phyloP scores from a whole-genome alignment of 2,329 filamentous ascomycete species.

The Trichoderma endophyticum region DNA sequence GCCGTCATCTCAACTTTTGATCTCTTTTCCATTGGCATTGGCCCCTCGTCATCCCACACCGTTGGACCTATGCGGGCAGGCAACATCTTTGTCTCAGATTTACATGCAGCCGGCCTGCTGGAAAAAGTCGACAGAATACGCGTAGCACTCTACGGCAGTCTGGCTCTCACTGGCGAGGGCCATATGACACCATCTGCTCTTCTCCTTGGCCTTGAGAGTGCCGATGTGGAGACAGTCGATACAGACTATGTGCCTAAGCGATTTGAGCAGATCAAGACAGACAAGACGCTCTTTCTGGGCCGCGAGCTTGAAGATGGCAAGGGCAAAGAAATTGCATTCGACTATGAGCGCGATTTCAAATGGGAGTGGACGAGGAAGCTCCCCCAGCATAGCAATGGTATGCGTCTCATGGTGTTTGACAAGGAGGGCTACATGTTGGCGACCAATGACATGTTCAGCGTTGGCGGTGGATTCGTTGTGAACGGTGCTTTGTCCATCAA shows the following conservation, averaged over 20 bases:
- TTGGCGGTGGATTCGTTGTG: constrained; percentile 11
- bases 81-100: constrained; percentile 10
- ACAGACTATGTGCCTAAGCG: constrained; percentile 10
- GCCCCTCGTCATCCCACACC: constrained; percentile 8
- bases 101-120: not conserved
- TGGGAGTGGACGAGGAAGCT: constrained; percentile 14
- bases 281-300: constrained; percentile 10
- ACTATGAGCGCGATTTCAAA: constrained; percentile 12
- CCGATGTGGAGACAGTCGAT: constrained; percentile 5
- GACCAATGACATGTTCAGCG: constrained; percentile 14
- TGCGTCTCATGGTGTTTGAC: constrained; percentile 14
- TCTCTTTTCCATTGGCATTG: constrained; percentile 15
- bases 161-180: constrained; percentile 12
- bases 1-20: constrained; percentile 14
- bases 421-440: constrained; percentile 16
- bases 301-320: not conserved
- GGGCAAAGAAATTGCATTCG: constrained; percentile 9
- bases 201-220: constrained; percentile 10
- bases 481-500: constrained; percentile 14
- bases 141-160: constrained; percentile 7
- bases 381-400: constrained; percentile 7
- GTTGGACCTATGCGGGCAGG: constrained; percentile 12
- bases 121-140: constrained; percentile 9
- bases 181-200: constrained; percentile 15
- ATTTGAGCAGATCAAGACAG: constrained; percentile 14